phyloP scores from a whole-genome alignment of 2,329 filamentous ascomycete genomes.

The Sarocladium strictum region DNA sequence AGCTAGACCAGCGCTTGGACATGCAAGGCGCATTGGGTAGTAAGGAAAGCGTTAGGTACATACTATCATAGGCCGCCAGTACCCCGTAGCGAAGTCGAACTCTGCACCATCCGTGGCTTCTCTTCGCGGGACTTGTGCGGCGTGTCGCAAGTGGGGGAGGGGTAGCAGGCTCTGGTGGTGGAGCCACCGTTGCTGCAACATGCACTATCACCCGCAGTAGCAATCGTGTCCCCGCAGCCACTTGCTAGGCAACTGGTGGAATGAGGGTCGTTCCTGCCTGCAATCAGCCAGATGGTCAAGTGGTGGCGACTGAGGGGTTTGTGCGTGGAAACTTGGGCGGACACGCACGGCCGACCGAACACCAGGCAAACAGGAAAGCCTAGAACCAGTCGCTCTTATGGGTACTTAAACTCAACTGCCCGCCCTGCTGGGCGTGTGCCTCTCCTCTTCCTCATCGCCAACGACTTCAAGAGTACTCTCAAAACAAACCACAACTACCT shows the following conservation, averaged over 20 bases:
- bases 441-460: slow-evolving; percentile 1
- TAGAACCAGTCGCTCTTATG: too few relatives aligned
- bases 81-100: background rate
- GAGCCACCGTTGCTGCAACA: background rate
- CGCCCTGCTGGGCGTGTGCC: background rate
- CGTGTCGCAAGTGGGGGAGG: background rate
- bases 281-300: too few relatives aligned
- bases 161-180: background rate
- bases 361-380: too few relatives aligned
- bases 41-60: too few relatives aligned
- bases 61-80: too few relatives aligned
- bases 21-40: too few relatives aligned
- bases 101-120: too few relatives aligned
- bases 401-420: background rate
- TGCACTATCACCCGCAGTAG: background rate
- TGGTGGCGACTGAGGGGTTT: background rate
- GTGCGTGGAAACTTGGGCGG: background rate
- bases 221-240: background rate
- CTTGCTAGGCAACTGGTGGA: background rate
- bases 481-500: slow-evolving; percentile 8
- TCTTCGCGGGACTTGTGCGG: too few relatives aligned
- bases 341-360: too few relatives aligned
- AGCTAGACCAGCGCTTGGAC: too few relatives aligned
- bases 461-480: slow-evolving; percentile 5
- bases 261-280: background rate